Evolutionary conservation across 331 rosid genomes (phyloP).

Genomic region (Spiraea crenata): DNA sequence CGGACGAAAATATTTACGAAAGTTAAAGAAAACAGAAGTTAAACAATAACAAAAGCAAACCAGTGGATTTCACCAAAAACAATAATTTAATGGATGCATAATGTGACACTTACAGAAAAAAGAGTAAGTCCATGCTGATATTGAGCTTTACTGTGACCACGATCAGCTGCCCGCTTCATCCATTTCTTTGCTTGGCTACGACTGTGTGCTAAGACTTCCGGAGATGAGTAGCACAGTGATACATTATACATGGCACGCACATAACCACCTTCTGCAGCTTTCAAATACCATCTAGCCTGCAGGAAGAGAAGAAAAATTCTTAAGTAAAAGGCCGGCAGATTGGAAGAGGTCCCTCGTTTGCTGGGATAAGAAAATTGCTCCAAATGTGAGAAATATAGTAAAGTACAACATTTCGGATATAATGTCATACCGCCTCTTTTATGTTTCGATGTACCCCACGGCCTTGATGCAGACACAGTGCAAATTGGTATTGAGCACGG

Average conservation of each 20-base stretch:
- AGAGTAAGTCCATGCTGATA: slow-evolving; percentile 82
- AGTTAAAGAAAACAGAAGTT: too few relatives aligned
- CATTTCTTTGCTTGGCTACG: slow-evolving; percentile 69
- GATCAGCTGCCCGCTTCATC: slow-evolving; percentile 95
- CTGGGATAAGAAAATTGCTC: background rate
- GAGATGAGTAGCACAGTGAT: slow-evolving; percentile 69
- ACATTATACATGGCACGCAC: slow-evolving; percentile 86
- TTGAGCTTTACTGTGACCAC: slow-evolving; percentile 80
- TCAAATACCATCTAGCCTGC: slow-evolving; percentile 85
- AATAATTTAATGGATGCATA: too few relatives aligned
- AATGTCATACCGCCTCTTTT: slow-evolving; percentile 65
- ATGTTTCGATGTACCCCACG: slow-evolving; percentile 40
- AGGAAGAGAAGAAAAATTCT: slow-evolving; percentile 17
- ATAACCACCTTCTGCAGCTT: slow-evolving; percentile 89
- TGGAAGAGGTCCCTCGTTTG: too few relatives aligned
- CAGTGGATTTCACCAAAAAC: too few relatives aligned
- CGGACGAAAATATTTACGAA: too few relatives aligned
- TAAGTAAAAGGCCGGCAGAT: background rate
- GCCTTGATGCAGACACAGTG: slow-evolving; percentile 79
- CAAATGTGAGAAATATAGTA: background rate
- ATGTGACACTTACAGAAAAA: slow-evolving; percentile 55
- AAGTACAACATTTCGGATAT: slow-evolving; percentile 9
- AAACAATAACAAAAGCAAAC: too few relatives aligned
- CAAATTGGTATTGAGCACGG: slow-evolving; percentile 92
- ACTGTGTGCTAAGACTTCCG: slow-evolving; percentile 63